These are phyloP conservation scores for Cladosporium sphaerospermum DNA, from an alignment of 2,329 filamentous ascomycete genomes.

Conservation along the genomic window DNA sequence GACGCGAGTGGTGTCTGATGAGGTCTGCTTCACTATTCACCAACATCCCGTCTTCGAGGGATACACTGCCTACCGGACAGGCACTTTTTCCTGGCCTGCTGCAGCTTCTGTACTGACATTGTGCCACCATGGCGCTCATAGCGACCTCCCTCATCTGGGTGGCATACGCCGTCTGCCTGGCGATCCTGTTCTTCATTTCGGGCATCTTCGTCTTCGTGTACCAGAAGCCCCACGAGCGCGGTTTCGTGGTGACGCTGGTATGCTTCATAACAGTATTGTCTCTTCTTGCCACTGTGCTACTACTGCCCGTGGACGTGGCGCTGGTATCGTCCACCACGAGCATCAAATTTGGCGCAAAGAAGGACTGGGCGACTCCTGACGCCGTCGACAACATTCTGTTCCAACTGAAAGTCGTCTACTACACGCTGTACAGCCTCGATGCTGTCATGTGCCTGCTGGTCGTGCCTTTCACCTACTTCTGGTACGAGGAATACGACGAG, in stretches of 20 bases:
- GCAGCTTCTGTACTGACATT: not conserved
- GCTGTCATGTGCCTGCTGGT: constrained; percentile 81
- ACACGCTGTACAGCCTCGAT: constrained; percentile 85
- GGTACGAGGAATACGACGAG: constrained; percentile 95
- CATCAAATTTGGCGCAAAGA: constrained; percentile 70
- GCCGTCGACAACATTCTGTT: constrained; percentile 70
- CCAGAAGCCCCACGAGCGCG: constrained; percentile 82
- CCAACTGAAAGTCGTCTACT: constrained; percentile 84
- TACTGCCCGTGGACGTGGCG: constrained; percentile 92
- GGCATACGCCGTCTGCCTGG: constrained; percentile 78
- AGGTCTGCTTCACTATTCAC: not conserved
- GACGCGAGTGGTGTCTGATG: not conserved
- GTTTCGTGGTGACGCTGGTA: constrained; percentile 71
- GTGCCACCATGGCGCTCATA: constrained; percentile 56
- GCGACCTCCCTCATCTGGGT: constrained; percentile 93
- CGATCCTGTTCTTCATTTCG: constrained; percentile 67
- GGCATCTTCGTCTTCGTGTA: constrained; percentile 85
- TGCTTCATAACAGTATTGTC: constrained; percentile 82
- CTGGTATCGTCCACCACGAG: constrained; percentile 84
- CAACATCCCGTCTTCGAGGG: not conserved
- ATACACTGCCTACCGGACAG: not conserved
- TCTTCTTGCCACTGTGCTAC: constrained; percentile 82
- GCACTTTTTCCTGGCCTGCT: not conserved
- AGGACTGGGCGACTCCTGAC: constrained; percentile 87
- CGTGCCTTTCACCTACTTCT: constrained; percentile 96